Percentiles rank a stretch among this genome's conserved stretches.
phyloP scores from a whole-genome alignment of 2,329 filamentous ascomycete species.

The Fusarium musae region DNA sequence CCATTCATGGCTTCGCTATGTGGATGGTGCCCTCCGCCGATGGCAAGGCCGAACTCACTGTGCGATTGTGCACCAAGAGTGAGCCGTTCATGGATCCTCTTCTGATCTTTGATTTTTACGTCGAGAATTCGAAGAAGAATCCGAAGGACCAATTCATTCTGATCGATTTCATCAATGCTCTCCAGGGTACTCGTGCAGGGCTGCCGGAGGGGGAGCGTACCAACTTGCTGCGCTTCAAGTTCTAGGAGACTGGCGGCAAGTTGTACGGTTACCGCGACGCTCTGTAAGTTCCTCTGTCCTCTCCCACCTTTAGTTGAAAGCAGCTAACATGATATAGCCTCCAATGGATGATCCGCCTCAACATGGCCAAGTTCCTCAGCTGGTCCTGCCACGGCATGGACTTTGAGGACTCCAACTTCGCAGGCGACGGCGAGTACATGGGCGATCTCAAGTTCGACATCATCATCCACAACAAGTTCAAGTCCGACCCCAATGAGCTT shows the following conservation, averaged over 20 bases:
- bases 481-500: neutral
- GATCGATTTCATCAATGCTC: conserved; percentile 13
- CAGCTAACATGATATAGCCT: neutral
- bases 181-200: neutral
- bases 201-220: neutral
- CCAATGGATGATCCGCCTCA: conserved; percentile 31
- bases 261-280: conserved; percentile 3
- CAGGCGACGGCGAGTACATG: neutral
- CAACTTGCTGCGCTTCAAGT: conserved; percentile 14
- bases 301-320: rapidly evolving
- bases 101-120: conserved; percentile 4
- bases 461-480: neutral
- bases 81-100: neutral
- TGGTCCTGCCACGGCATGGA: conserved; percentile 7
- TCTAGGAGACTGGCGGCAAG: neutral
- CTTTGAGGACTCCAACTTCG: neutral
- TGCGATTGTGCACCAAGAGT: neutral
- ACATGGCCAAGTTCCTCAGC: neutral
- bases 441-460: neutral
- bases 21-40: conserved; percentile 2
- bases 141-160: neutral
- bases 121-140: neutral
- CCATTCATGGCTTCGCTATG: conserved; percentile 5
- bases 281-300: neutral
- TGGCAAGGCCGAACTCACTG: neutral